Conservation (phyloP, 306 rosid species). For the Fragaria nilgerrensis region DNA sequence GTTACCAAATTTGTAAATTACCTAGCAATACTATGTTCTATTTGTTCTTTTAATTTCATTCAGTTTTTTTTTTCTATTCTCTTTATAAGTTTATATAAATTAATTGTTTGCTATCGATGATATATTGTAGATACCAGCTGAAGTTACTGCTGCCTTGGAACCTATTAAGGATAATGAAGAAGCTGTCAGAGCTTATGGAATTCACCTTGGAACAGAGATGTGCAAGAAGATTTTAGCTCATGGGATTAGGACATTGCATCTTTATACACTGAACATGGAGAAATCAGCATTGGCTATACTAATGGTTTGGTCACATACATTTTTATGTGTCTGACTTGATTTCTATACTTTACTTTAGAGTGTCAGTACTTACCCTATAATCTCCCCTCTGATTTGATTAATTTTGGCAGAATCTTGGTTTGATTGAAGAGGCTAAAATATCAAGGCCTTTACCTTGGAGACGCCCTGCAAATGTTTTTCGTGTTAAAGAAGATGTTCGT, state of each 20-base stretch:
- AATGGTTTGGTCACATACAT: conserved; percentile 41
- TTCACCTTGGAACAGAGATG: conserved; percentile 94
- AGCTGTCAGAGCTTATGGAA: conserved; percentile 89
- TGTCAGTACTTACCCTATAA: conserved; percentile 20
- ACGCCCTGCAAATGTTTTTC: conserved; percentile 85
- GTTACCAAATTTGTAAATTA: neutral
- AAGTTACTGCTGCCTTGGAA: conserved; percentile 77
- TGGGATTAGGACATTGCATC: conserved; percentile 87
- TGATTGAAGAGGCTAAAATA: conserved; percentile 82
- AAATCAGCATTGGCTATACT: conserved; percentile 83
- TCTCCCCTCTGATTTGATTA: conserved; percentile 19
- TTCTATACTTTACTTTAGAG: conserved; percentile 19
- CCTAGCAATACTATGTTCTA: neutral
- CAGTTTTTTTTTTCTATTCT: neutral
- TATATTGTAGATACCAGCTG: conserved; percentile 70
- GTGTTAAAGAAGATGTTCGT: conserved; percentile 80
- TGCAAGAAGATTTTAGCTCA: conserved; percentile 90
- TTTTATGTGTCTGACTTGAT: conserved; percentile 21
- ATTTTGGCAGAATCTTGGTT: conserved; percentile 78
- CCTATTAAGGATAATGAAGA: conserved; percentile 97
- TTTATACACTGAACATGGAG: conserved; percentile 93
- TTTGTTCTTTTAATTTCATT: neutral
- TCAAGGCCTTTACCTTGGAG: conserved; percentile 82
- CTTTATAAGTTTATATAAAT: neutral
- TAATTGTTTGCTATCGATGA: conserved; percentile 25